Percentiles rank a stretch among this genome's conserved stretches.
These are phyloP conservation scores for Coemansia sp. DNA, from an alignment of 192 early-diverging fungal species.

Conservation along the genomic window DNA sequence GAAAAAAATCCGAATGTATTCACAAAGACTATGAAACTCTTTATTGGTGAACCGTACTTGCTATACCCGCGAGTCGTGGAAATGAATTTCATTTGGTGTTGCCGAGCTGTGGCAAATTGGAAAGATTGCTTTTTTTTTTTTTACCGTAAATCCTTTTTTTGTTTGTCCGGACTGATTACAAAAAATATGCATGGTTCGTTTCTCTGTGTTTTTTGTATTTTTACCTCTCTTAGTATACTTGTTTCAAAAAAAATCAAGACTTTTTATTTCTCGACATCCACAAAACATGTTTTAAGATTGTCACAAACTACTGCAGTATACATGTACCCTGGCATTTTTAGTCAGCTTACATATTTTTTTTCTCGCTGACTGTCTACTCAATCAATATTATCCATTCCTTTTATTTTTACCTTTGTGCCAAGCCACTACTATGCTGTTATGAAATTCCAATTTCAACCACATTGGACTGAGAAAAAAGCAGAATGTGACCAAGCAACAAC, in stretches of 20 bases:
- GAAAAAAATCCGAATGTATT: not conserved
- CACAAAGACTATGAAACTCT: not conserved
- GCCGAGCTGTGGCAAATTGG: constrained; percentile 8
- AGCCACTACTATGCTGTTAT: not conserved
- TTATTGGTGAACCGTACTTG: not conserved
- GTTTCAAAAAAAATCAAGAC: too few species aligned
- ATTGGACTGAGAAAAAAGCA: not conserved
- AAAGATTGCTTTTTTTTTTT: constrained; percentile 3
- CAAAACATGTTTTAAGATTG: not conserved
- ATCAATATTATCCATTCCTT: not conserved
- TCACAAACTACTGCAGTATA: not conserved
- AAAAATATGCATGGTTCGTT: not conserved
- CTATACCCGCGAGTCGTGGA: not conserved
- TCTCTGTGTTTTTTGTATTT: not conserved
- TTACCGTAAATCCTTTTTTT: constrained; percentile 3
- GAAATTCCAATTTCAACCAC: not conserved
- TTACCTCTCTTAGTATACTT: not conserved
- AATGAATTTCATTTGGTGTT: not conserved
- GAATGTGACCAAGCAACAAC: not conserved
- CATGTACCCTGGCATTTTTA: not conserved
- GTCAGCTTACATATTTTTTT: not conserved
- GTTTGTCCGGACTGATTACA: not conserved
- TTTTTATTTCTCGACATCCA: too few species aligned
- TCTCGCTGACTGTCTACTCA: not conserved
- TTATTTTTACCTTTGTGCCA: not conserved